Percentiles rank a stretch among this genome's conserved stretches.
phyloP scores from a whole-genome alignment of 257 asterid genomes.

The Craterostigma plantagineum region DNA sequence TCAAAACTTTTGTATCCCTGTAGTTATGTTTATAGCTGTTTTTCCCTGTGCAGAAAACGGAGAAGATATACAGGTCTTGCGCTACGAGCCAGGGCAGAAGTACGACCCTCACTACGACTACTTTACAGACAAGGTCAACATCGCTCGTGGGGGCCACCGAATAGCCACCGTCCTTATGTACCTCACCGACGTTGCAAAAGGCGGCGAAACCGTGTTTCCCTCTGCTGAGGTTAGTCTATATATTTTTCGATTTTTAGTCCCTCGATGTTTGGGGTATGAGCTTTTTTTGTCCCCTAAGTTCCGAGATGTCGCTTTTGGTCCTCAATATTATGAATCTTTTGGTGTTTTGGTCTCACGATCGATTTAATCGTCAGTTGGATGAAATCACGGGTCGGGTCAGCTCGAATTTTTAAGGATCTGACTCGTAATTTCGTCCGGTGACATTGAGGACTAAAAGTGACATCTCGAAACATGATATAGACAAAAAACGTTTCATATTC shows the following conservation, averaged over 20 bases:
- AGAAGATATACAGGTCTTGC: conserved; percentile 85
- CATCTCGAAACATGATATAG: too few species aligned
- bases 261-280: too few species aligned
- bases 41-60: conserved; percentile 55
- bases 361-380: too few species aligned
- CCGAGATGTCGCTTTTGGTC: too few species aligned
- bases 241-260: conserved; percentile 6
- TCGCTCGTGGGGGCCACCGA: conserved; percentile 89
- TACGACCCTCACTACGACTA: conserved; percentile 85
- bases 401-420: too few species aligned
- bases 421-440: too few species aligned
- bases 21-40: conserved; percentile 9
- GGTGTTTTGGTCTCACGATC: too few species aligned
- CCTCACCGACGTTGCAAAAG: conserved; percentile 75
- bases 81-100: conserved; percentile 84
- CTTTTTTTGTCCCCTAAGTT: too few species aligned
- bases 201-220: conserved; percentile 97
- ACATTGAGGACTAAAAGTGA: too few species aligned
- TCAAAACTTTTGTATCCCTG: background rate
- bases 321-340: too few species aligned
- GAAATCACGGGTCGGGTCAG: too few species aligned
- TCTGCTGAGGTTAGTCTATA: conserved; percentile 70
- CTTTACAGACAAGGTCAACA: conserved; percentile 63
- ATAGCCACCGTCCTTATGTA: conserved; percentile 87
- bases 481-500: too few species aligned